Evolutionary conservation across 768 basidiomycete genomes (phyloP).

Genomic region (Grammothele lineata): DNA sequence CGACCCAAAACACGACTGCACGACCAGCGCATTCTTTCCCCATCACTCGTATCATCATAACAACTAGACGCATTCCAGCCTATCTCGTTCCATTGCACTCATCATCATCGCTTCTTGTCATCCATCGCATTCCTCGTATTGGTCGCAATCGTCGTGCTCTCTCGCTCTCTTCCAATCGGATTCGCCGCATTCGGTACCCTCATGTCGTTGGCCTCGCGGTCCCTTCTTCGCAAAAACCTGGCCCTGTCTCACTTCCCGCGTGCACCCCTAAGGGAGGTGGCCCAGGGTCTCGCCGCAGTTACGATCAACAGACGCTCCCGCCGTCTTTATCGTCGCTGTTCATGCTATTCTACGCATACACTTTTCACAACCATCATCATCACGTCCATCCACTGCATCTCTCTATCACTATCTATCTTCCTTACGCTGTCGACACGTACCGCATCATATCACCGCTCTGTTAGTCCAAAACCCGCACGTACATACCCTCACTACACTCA

Average conservation of each 20-base stretch:
- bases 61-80: constrained; percentile 10
- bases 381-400: constrained; percentile 5
- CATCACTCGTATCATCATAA: neutral
- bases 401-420: constrained; percentile 15
- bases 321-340: neutral
- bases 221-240: too few relatives aligned
- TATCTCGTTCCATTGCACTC: constrained; percentile 8
- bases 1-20: constrained; percentile 17
- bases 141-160: constrained; percentile 11
- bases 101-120: constrained; percentile 8
- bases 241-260: too few relatives aligned
- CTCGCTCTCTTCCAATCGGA: constrained; percentile 1
- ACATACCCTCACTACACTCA: constrained; percentile 7
- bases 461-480: constrained; percentile 8
- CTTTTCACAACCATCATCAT: constrained; percentile 1
- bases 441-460: constrained; percentile 13
- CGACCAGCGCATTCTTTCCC: constrained; percentile 1
- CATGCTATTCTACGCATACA: neutral
- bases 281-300: too few relatives aligned
- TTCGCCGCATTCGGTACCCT: neutral
- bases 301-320: too few relatives aligned
- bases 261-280: too few relatives aligned
- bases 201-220: neutral
- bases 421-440: constrained; percentile 4
- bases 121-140: constrained; percentile 8